phyloP scores from a whole-genome alignment of 2,329 filamentous ascomycete genomes.

The Corinectria fuckeliana region DNA sequence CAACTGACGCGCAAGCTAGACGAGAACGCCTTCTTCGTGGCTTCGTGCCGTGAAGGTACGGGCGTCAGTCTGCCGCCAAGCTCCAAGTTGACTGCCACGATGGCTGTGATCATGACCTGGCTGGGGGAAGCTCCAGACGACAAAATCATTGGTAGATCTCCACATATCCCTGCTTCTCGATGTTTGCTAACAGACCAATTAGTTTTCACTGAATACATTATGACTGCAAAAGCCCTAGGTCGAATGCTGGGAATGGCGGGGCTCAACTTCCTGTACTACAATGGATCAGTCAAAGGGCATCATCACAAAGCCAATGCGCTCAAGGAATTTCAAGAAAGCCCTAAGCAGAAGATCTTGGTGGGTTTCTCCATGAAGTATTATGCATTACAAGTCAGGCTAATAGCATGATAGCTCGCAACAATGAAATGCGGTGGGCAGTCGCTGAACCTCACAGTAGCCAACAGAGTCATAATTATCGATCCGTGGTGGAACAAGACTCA shows the following conservation, averaged over 20 bases:
- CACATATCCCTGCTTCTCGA: accelerated
- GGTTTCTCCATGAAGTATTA: neutral
- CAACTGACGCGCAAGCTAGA: slow-evolving; percentile 8
- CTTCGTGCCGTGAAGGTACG: slow-evolving; percentile 1
- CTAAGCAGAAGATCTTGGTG: slow-evolving; percentile 44
- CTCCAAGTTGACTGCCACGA: slow-evolving; percentile 42
- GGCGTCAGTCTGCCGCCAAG: slow-evolving; percentile 30
- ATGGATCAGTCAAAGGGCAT: slow-evolving; percentile 31
- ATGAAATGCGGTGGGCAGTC: slow-evolving; percentile 46
- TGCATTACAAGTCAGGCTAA: neutral
- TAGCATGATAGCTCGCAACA: slow-evolving; percentile 40
- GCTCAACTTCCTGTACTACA: slow-evolving; percentile 48
- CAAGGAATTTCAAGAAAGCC: slow-evolving; percentile 26
- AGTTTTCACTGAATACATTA: slow-evolving; percentile 48
- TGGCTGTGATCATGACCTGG: slow-evolving; percentile 44
- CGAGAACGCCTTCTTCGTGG: slow-evolving; percentile 32
- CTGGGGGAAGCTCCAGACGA: slow-evolving; percentile 39
- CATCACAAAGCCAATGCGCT: slow-evolving; percentile 30
- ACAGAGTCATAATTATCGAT: slow-evolving; percentile 61
- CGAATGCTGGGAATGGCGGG: slow-evolving; percentile 41
- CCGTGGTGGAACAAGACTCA: slow-evolving; percentile 67
- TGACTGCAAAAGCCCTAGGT: slow-evolving; percentile 44
- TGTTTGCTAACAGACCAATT: accelerated
- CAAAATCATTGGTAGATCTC: slow-evolving; percentile 48
- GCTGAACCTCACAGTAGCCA: slow-evolving; percentile 52